phyloP scores from a whole-genome alignment of 2,329 filamentous ascomycete species.

The Aspergillus quadricinctus region DNA sequence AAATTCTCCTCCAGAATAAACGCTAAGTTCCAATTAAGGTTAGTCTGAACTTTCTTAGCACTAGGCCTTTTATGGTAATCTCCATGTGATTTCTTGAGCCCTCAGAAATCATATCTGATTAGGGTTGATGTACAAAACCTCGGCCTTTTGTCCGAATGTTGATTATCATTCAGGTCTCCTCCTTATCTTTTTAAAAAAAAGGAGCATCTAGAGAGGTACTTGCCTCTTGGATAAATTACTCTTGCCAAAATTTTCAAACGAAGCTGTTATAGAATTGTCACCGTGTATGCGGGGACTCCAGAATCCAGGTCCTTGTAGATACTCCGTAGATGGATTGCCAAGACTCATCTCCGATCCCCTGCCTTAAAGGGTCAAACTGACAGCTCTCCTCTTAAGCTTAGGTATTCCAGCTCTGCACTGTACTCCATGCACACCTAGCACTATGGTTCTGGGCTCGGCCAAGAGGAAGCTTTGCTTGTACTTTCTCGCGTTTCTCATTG shows the following conservation, averaged over 20 bases:
- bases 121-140: constrained; percentile 17
- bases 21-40: constrained; percentile 9
- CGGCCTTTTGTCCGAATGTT: not conserved
- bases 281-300: not conserved
- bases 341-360: not conserved
- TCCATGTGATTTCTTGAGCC: constrained; percentile 23
- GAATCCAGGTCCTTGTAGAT: not conserved
- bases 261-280: not conserved
- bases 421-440: constrained; percentile 15
- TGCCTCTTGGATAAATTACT: not conserved
- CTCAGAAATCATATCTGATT: constrained; percentile 11
- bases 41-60: constrained; percentile 2
- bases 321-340: not conserved
- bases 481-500: constrained; percentile 30
- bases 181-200: not conserved
- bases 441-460: constrained; percentile 22
- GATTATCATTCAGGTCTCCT: not conserved
- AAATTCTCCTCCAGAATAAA: constrained; percentile 22
- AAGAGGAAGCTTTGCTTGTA: constrained; percentile 18
- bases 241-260: not conserved
- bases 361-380: not conserved
- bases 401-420: constrained; percentile 5
- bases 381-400: constrained; percentile 10
- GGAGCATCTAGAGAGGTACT: not conserved
- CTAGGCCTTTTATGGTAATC: constrained; percentile 12